Percentiles rank a stretch among this genome's conserved stretches.
phyloP scores from a whole-genome alignment of 2,329 filamentous ascomycete species.

The Sclerotinia sclerotiorum region DNA sequence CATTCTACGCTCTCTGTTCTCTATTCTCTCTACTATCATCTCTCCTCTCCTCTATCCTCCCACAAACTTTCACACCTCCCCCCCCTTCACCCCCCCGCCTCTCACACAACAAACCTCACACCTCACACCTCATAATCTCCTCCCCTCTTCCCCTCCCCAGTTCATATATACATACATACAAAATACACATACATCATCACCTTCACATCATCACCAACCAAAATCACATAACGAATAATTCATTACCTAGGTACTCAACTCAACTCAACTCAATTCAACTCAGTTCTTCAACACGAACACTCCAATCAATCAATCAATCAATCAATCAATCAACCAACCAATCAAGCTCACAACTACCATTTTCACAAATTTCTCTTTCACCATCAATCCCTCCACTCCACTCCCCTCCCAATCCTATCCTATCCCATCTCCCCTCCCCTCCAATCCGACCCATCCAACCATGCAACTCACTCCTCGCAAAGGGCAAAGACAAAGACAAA shows the following conservation, averaged over 20 bases:
- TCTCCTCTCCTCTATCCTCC: background rate
- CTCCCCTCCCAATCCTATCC: too few relatives aligned
- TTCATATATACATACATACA: background rate
- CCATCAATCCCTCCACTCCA: background rate
- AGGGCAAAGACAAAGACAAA: background rate
- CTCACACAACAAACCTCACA: background rate
- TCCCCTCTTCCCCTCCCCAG: too few relatives aligned
- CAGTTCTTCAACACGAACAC: background rate
- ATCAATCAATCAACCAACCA: background rate
- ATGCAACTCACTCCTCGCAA: background rate
- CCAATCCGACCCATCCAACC: background rate
- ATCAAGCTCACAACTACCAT: background rate
- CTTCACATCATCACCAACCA: background rate
- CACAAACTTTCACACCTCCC: background rate
- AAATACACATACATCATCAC: conserved; percentile 6
- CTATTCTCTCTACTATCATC: too few relatives aligned
- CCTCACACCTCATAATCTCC: background rate
- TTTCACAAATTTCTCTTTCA: background rate
- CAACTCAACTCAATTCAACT: too few relatives aligned
- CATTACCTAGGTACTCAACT: background rate
- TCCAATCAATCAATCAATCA: background rate
- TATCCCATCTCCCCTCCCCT: background rate
- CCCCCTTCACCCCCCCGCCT: background rate
- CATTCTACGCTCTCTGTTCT: too few relatives aligned
- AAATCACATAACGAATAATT: conserved; percentile 14